Evolutionary conservation across 495 filamentous ascomycete species (phyloP), one percentile per base, ranked within the genome.

Genomic region (Peziza echinospora): DNA sequence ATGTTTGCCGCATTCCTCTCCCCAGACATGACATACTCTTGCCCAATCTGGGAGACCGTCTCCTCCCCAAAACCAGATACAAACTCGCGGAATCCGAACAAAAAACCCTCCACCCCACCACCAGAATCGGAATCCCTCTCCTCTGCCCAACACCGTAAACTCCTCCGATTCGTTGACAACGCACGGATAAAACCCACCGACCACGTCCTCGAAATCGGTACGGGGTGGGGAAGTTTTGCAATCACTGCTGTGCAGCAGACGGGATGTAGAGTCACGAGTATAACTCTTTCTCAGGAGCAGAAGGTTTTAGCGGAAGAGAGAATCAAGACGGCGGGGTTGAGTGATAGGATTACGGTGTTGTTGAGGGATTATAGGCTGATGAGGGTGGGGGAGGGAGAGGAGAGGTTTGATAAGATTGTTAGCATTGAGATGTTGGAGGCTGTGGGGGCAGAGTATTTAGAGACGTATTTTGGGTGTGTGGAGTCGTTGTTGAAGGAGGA

Each of bases 381-480:
- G 7, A 64, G 67, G 2, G 55, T 65, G 1, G 73, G 72, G 1
- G 62, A 63, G 26, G 26, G 26, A 8, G 26, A n/a, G 43, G 60
- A 57, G n/a, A 58, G 58, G 22, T 84, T 73, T 48, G 78, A 82
- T 54, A 80, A 79, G 53, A 61, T 82, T 11, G 65, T 81, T 11
- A 77, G 71, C 6, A 77, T 82, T 49, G 80, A 82, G 58, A 84
- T 83, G 79, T 60, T 83, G 24, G 78, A 83, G 59, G 78, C 77
- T 5, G 79, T 82, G 5, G 78, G 80, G 7, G 55, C 63, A 40
- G 71, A 78, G 52, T 81, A 69, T 50, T 53, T 83, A 21, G 64
- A 69, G 13, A 72, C 63, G 3, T 83, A 75, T 47, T 78, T 78
- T 50, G 59, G 57, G n/a, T 64, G 67, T 49, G 63, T 82, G 8